A percentile compares a stretch with the other conserved stretches of the same genome.
Conservation (phyloP, 192 early-diverging fungal species). For the Podila epicladia region DNA sequence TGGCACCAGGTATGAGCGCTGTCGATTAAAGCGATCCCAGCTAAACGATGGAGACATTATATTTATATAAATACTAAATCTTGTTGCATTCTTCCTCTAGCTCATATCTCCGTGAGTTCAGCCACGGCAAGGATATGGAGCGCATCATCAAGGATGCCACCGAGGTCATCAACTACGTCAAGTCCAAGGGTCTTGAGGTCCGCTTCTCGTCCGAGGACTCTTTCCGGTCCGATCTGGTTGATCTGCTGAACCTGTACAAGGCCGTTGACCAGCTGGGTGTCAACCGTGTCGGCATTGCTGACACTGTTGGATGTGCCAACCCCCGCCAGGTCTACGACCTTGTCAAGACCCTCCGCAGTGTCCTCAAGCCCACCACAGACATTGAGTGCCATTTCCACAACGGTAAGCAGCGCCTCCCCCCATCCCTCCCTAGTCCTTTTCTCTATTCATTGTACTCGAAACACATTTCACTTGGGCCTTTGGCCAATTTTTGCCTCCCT, state of each 20-base stretch:
- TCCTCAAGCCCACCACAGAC: slow-evolving; percentile 90
- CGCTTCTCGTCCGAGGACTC: slow-evolving; percentile 99
- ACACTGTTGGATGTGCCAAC: slow-evolving; percentile 98
- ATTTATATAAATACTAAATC: background rate
- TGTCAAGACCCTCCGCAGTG: slow-evolving; percentile 92
- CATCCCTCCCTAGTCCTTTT: background rate
- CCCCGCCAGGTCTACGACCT: slow-evolving; percentile 98
- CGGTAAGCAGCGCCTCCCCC: slow-evolving; percentile 45
- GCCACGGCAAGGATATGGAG: slow-evolving; percentile 99
- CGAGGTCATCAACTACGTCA: slow-evolving; percentile 97
- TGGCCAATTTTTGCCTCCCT: no score
- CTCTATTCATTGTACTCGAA: background rate
- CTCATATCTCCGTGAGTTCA: slow-evolving; percentile 96
- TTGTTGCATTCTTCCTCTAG: slow-evolving; percentile 2
- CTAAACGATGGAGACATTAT: no score
- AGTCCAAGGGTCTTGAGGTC: slow-evolving; percentile 95
- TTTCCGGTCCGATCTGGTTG: slow-evolving; percentile 96
- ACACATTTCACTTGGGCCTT: background rate
- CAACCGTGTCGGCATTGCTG: slow-evolving; percentile 98
- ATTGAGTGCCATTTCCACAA: slow-evolving; percentile 99
- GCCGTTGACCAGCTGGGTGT: slow-evolving; percentile 98
- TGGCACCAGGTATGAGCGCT: slow-evolving; percentile 75
- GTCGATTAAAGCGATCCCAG: no score
- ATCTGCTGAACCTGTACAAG: slow-evolving; percentile 96
- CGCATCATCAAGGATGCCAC: slow-evolving; percentile 96